These are phyloP conservation scores for Yarrowia bubula DNA, from an alignment of 805 yeast genomes.

Conservation along the genomic window DNA sequence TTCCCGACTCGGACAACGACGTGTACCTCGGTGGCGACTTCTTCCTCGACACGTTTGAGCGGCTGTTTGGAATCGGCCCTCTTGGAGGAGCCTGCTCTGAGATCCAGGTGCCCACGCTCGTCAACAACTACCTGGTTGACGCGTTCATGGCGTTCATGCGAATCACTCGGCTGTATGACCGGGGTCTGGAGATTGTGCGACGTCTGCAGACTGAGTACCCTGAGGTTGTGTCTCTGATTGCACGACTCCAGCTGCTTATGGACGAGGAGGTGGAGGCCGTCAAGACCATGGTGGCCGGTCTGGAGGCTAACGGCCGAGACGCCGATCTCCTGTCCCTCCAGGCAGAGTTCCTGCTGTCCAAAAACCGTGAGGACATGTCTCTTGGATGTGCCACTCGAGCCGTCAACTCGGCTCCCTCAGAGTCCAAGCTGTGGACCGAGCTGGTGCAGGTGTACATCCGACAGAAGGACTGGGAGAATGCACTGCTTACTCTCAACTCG, in stretches of 20 bases:
- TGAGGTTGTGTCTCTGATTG: constrained; percentile 53
- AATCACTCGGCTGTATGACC: constrained; percentile 61
- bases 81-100: constrained; percentile 66
- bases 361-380: constrained; percentile 56
- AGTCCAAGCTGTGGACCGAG: constrained; percentile 68
- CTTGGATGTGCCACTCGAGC: constrained; percentile 57
- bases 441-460: constrained; percentile 61
- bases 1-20: constrained; percentile 15
- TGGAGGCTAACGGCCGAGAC: constrained; percentile 50
- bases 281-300: constrained; percentile 43
- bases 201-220: constrained; percentile 50
- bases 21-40: constrained; percentile 41
- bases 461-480: constrained; percentile 53
- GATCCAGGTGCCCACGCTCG: constrained; percentile 62
- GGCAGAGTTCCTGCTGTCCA: constrained; percentile 58
- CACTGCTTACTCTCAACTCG: constrained; percentile 67
- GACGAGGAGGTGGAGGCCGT: constrained; percentile 53
- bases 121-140: constrained; percentile 70
- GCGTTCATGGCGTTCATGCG: constrained; percentile 64
- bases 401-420: constrained; percentile 69
- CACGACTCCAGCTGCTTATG: constrained; percentile 43
- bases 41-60: constrained; percentile 65
- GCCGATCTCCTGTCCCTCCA: constrained; percentile 61
- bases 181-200: constrained; percentile 58
- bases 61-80: constrained; percentile 63